Evolutionary conservation across 2,329 filamentous ascomycete species (phyloP), one percentile per base, ranked within the genome.

Genomic region (Ceratocystiopsis minuta): DNA sequence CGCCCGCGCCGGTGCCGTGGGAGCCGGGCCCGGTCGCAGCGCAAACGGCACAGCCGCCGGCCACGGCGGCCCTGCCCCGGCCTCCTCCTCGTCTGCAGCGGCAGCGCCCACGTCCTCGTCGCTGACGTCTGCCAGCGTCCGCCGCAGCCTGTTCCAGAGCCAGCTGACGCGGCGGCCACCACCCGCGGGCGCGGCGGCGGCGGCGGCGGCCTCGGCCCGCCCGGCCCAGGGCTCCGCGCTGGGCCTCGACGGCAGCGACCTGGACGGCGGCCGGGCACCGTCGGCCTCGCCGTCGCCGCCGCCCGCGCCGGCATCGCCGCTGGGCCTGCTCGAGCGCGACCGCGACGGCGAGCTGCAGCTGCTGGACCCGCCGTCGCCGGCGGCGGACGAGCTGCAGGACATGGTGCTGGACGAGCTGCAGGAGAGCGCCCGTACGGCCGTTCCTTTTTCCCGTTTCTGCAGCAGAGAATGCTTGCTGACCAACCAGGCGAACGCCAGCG

Each of bases 281-380:
- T 63, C 67, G 32, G 56, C 54, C 38, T 57, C 59, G 20, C 24
- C 24, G 2, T 28, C 24, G 24, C 24, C 24, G 24, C 24, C 24
- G 5, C 6, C 24, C 24, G 39, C 3, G 13, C 16, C 4, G 73
- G 77, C 49, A 78, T 80, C 44, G 69, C 9, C 24, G 2, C 2
- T 28, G 24, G 7, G 5, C 7, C 24, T 28, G 4, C 24, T 80
- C 10, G 67, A 78, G 37, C 64, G 75, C 48, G 69, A 78, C 51
- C 61, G 68, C 55, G 68, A 77, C 51, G 75, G 75, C 39, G 73
- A 78, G 48, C 66, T 76, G 43, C 67, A 75, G 53, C 57, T 78
- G n/a, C 63, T 62, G 15, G 71, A 75, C 45, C 68, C 69, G 37
- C 70, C 67, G 1, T 63, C 67, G 46, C 65, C 66, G 14, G 57